Conservation (phyloP, 2,329 filamentous ascomycete species). For the Monosporascus ibericus region DNA sequence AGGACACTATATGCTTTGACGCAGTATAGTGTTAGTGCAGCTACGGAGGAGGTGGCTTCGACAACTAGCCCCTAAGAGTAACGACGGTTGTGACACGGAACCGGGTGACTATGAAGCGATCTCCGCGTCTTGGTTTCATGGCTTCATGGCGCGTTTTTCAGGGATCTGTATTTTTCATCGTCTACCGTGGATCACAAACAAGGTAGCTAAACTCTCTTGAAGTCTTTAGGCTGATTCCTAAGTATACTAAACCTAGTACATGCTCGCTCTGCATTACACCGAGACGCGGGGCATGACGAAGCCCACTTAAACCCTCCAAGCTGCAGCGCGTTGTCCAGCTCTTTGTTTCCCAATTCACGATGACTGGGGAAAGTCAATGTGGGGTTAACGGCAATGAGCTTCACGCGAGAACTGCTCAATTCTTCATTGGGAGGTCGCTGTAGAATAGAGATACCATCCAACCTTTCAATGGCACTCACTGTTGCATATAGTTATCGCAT, state of each 20-base stretch:
- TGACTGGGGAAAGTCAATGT: neutral
- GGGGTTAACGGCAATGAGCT: neutral
- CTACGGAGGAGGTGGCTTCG: no score
- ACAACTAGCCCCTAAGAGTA: neutral
- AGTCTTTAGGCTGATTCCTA: no score
- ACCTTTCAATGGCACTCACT: no score
- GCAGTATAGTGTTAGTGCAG: no score
- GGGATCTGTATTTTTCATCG: no score
- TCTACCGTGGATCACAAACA: no score
- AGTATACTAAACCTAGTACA: neutral
- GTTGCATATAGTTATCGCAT: no score
- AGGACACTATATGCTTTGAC: neutral
- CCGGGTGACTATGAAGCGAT: neutral
- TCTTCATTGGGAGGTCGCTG: no score
- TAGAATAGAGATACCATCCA: no score
- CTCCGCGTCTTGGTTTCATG: neutral
- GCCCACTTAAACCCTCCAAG: neutral
- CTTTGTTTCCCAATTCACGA: neutral
- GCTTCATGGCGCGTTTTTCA: no score
- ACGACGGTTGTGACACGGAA: neutral
- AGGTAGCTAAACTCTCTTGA: no score
- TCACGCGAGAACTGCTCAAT: no score
- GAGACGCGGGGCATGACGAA: slow-evolving; percentile 14
- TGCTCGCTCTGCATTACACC: slow-evolving; percentile 15
- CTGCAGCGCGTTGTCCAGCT: neutral